Evolutionary conservation across 768 basidiomycete species (phyloP).

Genomic region (Boletus rubroflammeus): DNA sequence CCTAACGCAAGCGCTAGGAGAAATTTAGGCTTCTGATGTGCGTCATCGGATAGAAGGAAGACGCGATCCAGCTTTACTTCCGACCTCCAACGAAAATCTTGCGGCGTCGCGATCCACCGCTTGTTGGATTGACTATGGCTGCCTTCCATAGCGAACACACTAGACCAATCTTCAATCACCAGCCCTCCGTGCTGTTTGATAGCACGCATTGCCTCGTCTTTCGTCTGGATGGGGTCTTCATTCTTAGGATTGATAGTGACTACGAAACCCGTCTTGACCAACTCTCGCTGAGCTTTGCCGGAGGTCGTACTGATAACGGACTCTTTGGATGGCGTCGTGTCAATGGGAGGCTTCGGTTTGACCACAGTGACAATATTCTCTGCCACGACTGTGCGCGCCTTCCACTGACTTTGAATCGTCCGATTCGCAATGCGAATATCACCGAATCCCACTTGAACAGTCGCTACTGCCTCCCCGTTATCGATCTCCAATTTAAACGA

Average conservation of each 20-base stretch:
- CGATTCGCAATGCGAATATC: constrained; percentile 50
- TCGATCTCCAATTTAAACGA: constrained; percentile 40
- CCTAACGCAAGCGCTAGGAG: constrained; percentile 81
- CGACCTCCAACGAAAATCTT: constrained; percentile 44
- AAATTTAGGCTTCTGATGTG: constrained; percentile 73
- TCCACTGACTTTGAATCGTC: constrained; percentile 51
- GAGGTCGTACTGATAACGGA: constrained; percentile 40
- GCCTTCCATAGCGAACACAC: constrained; percentile 55
- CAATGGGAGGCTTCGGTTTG: constrained; percentile 32
- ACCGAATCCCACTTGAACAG: constrained; percentile 29
- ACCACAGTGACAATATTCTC: constrained; percentile 43
- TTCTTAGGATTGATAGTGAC: constrained; percentile 47
- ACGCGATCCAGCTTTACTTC: constrained; percentile 42
- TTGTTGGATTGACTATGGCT: constrained; percentile 39
- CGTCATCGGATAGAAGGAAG: constrained; percentile 65
- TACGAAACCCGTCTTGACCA: constrained; percentile 54
- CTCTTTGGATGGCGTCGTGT: constrained; percentile 48
- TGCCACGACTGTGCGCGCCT: constrained; percentile 43
- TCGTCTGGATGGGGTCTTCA: constrained; percentile 37
- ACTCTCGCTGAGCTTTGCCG: constrained; percentile 34
- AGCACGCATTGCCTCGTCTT: constrained; percentile 38
- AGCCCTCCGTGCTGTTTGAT: constrained; percentile 53
- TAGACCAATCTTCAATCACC: constrained; percentile 61
- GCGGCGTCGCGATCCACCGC: constrained; percentile 49
- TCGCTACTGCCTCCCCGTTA: constrained; percentile 29